These are phyloP conservation scores for Acanthamoeba rhysodes DNA, from an alignment of 208 protist genomes.

Conservation along the genomic window DNA sequence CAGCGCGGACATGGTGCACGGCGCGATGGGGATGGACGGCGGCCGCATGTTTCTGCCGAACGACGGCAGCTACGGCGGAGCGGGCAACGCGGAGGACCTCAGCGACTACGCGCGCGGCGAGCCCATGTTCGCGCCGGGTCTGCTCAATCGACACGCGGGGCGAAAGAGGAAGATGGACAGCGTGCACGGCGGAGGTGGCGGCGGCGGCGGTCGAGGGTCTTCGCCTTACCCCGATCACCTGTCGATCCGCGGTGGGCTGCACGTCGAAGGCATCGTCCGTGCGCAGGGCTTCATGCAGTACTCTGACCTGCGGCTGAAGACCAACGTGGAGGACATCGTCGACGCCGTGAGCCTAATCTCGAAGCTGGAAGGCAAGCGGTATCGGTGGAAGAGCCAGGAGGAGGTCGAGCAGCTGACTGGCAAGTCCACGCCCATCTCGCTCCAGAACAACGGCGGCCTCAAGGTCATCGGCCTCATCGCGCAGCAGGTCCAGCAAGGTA, in stretches of 20 bases:
- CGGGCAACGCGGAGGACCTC: neutral
- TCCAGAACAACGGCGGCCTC: constrained; percentile 41
- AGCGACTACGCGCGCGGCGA: constrained; percentile 23
- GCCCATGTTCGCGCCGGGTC: neutral
- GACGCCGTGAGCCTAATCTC: constrained; percentile 67
- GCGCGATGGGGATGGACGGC: no score
- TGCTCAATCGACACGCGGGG: neutral
- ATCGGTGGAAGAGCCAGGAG: constrained; percentile 45
- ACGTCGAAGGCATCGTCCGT: constrained; percentile 72
- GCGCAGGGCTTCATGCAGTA: constrained; percentile 75
- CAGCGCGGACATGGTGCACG: no score
- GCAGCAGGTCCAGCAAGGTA: constrained; percentile 72
- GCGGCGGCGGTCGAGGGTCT: neutral
- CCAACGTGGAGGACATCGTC: constrained; percentile 73
- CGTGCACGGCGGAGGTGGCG: neutral
- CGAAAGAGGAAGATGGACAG: neutral
- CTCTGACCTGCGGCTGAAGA: constrained; percentile 76
- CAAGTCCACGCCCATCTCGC: neutral
- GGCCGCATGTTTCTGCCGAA: neutral
- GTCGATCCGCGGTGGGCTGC: constrained; percentile 27
- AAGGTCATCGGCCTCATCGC: constrained; percentile 76
- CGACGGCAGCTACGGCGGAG: neutral
- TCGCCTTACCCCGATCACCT: constrained; percentile 13
- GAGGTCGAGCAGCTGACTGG: constrained; percentile 38
- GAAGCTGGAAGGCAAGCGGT: constrained; percentile 64